Conservation (phyloP, 208 protist genomes). For the Lotmaria passim region DNA sequence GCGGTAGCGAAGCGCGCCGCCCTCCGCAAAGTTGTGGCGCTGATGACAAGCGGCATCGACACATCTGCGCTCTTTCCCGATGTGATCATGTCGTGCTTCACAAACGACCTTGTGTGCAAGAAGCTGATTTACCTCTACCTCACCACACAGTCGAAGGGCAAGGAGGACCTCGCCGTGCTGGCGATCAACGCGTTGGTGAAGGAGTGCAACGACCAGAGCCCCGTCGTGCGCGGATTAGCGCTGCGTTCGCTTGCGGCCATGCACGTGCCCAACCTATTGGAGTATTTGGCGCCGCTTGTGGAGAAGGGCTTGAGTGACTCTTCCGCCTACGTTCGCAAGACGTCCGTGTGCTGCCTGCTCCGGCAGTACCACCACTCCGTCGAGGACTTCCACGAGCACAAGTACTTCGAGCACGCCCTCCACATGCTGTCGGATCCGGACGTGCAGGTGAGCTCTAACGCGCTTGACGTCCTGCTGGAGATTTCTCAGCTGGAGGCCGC, state of each 20-base stretch:
- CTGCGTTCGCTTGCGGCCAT: slow-evolving; percentile 93
- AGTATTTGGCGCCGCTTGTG: slow-evolving; percentile 87
- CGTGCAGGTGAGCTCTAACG: slow-evolving; percentile 81
- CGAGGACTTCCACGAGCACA: slow-evolving; percentile 45
- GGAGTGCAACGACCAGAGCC: slow-evolving; percentile 92
- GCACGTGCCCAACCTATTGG: slow-evolving; percentile 53
- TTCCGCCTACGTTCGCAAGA: slow-evolving; percentile 95
- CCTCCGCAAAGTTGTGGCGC: slow-evolving; percentile 92
- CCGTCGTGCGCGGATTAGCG: slow-evolving; percentile 95
- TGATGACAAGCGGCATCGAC: slow-evolving; percentile 97
- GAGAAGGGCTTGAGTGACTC: slow-evolving; percentile 77
- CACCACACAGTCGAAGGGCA: slow-evolving; percentile 88
- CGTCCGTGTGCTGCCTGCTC: slow-evolving; percentile 86
- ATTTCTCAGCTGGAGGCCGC: slow-evolving; percentile 58
- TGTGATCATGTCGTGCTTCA: slow-evolving; percentile 91
- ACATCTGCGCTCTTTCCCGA: slow-evolving; percentile 93
- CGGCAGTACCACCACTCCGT: slow-evolving; percentile 79
- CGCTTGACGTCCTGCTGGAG: slow-evolving; percentile 81
- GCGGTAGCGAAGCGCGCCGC: slow-evolving; percentile 58
- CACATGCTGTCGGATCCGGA: slow-evolving; percentile 89
- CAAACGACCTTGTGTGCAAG: slow-evolving; percentile 95
- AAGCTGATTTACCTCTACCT: slow-evolving; percentile 98
- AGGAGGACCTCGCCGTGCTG: slow-evolving; percentile 93
- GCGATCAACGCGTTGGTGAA: slow-evolving; percentile 96
- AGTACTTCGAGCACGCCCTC: slow-evolving; percentile 56